These are phyloP conservation scores for Kalmanozyma brasiliensis DNA, from an alignment of 1,284 basidiomycete species.

Conservation along the genomic window DNA sequence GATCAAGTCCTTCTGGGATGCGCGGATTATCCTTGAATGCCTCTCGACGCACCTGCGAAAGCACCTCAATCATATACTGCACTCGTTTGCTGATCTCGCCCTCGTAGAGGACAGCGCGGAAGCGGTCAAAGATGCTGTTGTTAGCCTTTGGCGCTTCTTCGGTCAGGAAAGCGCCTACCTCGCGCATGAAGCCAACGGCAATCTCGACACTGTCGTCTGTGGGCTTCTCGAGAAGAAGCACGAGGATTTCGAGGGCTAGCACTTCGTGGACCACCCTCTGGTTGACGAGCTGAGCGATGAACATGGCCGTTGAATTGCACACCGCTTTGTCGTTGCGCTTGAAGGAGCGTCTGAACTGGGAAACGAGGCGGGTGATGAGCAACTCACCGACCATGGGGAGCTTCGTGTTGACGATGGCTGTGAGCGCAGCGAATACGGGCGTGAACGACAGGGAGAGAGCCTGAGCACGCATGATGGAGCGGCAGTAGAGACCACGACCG, in stretches of 20 bases:
- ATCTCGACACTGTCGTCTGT: slow-evolving; percentile 99
- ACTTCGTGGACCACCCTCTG: slow-evolving; percentile 94
- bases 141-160: slow-evolving; percentile 96
- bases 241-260: slow-evolving; percentile 91
- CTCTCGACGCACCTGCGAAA: slow-evolving; percentile 82
- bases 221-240: slow-evolving; percentile 91
- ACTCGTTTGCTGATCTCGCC: slow-evolving; percentile 93
- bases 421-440: slow-evolving; percentile 93
- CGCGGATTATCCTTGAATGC: slow-evolving; percentile 98
- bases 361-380: slow-evolving; percentile 85
- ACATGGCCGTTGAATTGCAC: slow-evolving; percentile 92
- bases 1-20: slow-evolving; percentile 88
- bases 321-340: slow-evolving; percentile 98
- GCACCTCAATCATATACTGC: slow-evolving; percentile 99
- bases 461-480: slow-evolving; percentile 98
- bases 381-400: slow-evolving; percentile 95
- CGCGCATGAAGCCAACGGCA: slow-evolving; percentile 94
- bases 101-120: slow-evolving; percentile 95
- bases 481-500: slow-evolving; percentile 67
- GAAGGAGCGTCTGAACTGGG: slow-evolving; percentile 93
- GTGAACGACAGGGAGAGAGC: slow-evolving; percentile 95
- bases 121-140: slow-evolving; percentile 90
- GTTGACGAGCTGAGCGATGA: slow-evolving; percentile 96
- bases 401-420: slow-evolving; percentile 96
- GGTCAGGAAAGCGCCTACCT: slow-evolving; percentile 92